Evolutionary conservation across 352 stramenopile genomes (phyloP).

Genomic region (Thalassiosira livingstoniorum): DNA sequence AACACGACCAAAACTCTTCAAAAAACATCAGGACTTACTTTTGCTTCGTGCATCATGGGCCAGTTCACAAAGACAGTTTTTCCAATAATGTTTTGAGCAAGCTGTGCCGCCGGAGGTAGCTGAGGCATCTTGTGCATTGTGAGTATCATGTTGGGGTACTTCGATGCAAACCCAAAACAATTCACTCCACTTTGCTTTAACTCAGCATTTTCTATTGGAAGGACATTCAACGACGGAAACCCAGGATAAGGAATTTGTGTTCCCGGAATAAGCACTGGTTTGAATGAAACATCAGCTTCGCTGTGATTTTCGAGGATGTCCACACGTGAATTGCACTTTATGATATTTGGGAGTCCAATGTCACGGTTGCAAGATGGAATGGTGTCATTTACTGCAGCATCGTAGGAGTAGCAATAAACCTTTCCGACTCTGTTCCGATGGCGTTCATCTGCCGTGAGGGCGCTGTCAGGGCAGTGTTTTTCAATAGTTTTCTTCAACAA

Average conservation of each 20-base stretch:
- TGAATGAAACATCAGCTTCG: conserved; percentile 78
- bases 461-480: conserved; percentile 90
- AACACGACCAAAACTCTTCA: conserved; percentile 11
- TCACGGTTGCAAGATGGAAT: conserved; percentile 84
- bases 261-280: conserved; percentile 83
- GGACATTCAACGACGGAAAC: conserved; percentile 87
- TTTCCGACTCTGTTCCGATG: conserved; percentile 89
- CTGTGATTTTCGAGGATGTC: conserved; percentile 73
- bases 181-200: conserved; percentile 87
- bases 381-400: conserved; percentile 84
- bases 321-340: conserved; percentile 81
- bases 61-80: conserved; percentile 95
- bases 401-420: conserved; percentile 89
- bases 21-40: conserved; percentile 41
- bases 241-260: conserved; percentile 87
- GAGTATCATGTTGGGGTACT: conserved; percentile 86
- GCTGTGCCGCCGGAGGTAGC: conserved; percentile 73
- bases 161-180: conserved; percentile 92
- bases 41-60: conserved; percentile 97
- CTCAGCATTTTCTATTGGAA: conserved; percentile 82
- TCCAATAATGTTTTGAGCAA: conserved; percentile 84
- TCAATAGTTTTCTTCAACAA: conserved; percentile 92
- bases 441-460: conserved; percentile 91
- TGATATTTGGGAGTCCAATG: conserved; percentile 87
- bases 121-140: conserved; percentile 76